phyloP scores from a whole-genome alignment of 2,329 filamentous ascomycete genomes.

The Ustulina deusta region DNA sequence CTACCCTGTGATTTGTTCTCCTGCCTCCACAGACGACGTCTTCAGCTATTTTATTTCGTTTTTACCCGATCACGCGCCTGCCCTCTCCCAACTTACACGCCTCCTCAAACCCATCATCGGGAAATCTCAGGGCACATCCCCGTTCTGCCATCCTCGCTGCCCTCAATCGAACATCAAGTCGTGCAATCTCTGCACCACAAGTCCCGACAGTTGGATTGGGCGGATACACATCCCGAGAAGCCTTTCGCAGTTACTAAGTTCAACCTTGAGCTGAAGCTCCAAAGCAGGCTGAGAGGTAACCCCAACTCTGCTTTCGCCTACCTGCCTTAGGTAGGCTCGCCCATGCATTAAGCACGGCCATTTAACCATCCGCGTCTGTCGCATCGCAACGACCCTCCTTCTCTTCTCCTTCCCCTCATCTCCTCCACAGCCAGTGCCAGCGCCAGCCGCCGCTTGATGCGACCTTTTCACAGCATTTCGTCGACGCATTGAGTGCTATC shows the following conservation, averaged over 20 bases:
- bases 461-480: conserved; percentile 11
- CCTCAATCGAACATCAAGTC: neutral
- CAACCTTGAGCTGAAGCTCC: conserved; percentile 20
- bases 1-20: conserved; percentile 15
- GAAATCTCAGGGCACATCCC: neutral
- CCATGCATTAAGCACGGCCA: conserved; percentile 34
- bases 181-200: neutral
- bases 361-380: conserved; percentile 40
- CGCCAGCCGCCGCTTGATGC: conserved; percentile 4
- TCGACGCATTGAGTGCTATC: conserved; percentile 13
- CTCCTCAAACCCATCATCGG: conserved; percentile 12
- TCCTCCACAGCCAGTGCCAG: conserved; percentile 2
- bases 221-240: conserved; percentile 5
- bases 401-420: conserved; percentile 30
- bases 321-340: neutral
- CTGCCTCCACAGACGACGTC: conserved; percentile 28
- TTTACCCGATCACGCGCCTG: conserved; percentile 33
- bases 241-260: neutral
- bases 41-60: conserved; percentile 20
- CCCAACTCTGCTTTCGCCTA: conserved; percentile 26
- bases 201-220: conserved; percentile 6
- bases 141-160: neutral
- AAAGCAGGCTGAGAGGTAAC: conserved; percentile 36
- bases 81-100: neutral
- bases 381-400: conserved; percentile 33